Percentiles rank a stretch among this genome's conserved stretches.
These are phyloP conservation scores for Heritiera littoralis DNA, from an alignment of 345 rosid species.

Conservation along the genomic window DNA sequence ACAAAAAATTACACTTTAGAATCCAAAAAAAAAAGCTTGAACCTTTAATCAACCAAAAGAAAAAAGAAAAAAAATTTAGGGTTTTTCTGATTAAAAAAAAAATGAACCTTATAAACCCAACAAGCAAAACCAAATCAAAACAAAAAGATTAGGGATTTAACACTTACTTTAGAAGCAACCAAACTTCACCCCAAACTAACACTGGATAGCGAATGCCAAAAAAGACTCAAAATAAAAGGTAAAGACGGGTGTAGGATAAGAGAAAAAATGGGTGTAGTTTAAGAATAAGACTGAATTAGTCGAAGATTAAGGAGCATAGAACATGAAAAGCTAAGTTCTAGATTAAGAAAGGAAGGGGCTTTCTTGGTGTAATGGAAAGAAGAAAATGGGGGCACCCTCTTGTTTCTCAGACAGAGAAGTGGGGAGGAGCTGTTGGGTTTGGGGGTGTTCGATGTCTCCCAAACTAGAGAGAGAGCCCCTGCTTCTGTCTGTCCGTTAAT, in stretches of 20 bases:
- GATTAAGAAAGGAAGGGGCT: background rate
- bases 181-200: slow-evolving; percentile 17
- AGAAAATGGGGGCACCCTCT: slow-evolving; percentile 18
- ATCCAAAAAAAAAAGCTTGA: slow-evolving; percentile 2
- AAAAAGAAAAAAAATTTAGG: background rate
- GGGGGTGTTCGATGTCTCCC: slow-evolving; percentile 18
- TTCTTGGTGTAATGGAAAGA: background rate
- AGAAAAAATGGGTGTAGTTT: background rate
- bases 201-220: slow-evolving; percentile 2
- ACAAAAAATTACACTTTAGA: background rate
- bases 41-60: background rate
- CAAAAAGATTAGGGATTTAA: slow-evolving; percentile 11
- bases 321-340: background rate
- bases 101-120: slow-evolving; percentile 2
- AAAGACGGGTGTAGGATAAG: background rate
- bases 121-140: background rate
- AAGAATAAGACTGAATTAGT: background rate
- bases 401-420: slow-evolving; percentile 13
- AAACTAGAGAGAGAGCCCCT: slow-evolving; percentile 14
- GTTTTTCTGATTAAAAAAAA: background rate
- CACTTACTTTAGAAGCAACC: slow-evolving; percentile 18
- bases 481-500: slow-evolving; percentile 16
- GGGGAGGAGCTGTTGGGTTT: slow-evolving; percentile 3
- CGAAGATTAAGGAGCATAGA: background rate
- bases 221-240: background rate